Base-by-base conservation (phyloP, 202 grass and related monocot genomes). In the Dendrocalamus latiflorus region DNA sequence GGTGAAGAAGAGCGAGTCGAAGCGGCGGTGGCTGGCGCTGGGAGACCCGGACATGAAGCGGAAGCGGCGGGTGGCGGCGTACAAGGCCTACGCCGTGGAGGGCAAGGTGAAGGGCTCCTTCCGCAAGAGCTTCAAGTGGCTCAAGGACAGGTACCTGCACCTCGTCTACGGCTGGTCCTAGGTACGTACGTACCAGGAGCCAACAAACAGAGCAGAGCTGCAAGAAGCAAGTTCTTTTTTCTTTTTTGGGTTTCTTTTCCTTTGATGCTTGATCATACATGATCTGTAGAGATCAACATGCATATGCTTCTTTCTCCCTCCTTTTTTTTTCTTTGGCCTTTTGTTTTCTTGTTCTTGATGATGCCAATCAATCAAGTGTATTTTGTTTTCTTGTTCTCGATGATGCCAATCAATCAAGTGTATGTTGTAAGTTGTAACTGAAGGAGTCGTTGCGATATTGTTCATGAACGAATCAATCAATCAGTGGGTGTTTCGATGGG, bases 91-190 rank as follows among this genome's bases (percentile, higher is more conserved):
- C 85, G 78, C 68, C 72, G 78, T 91, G 45, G 90, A 95, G 74
- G 89, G 91, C 17, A 91, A 88, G 87, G 78, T 95, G n/a, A 98
- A 93, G 80, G 92, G 91, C 1, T 98, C 95, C 20, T 45, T 98
- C 72, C 84, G 87, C 82, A 93, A 81, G 86, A 91, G 93, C 89
- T 91, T 95, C 89, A 93, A 69, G 79, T 98, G 95, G 95, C 38
- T 98, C 89, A 98, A 95, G 85, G 82, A 95, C 58, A 83, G 84
- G 17, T 97, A 90, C 84, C 24, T 86, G 34, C 54, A 87, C 66
- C 86, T 94, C 79, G 86, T 92, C 47, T 53, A 94, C 70, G 92
- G 94, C 33, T 91, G 78, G 86, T 92, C 77, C 17, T 92, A 81
- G 64, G 28, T 67, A 1, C 4, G 34, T 36, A 12, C 8, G 38